phyloP scores from a whole-genome alignment of 805 yeast species.

The Limtongia smithiae region DNA sequence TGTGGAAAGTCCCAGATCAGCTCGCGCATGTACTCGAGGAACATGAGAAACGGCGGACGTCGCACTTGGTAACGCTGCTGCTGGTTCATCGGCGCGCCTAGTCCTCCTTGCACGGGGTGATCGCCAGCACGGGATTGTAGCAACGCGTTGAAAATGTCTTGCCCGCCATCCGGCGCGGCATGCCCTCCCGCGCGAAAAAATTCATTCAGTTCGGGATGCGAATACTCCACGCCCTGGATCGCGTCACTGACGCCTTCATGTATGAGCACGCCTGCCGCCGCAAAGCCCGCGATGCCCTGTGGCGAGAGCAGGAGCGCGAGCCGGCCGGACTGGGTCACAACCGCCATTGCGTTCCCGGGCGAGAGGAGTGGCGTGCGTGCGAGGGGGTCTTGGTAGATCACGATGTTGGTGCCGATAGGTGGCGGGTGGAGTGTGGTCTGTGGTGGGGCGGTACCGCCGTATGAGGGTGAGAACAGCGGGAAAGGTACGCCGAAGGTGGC shows the following conservation, averaged over 20 bases:
- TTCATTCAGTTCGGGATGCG: constrained; percentile 6
- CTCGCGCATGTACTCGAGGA: constrained; percentile 2
- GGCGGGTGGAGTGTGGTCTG: constrained; percentile 19
- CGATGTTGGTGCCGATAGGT: constrained; percentile 23
- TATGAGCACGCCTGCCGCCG: constrained; percentile 20
- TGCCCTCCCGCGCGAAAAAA: constrained; percentile 9
- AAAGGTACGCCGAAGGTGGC: neutral
- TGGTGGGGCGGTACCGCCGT: constrained; percentile 12
- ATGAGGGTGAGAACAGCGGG: neutral
- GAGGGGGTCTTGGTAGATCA: constrained; percentile 25
- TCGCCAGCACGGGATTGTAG: constrained; percentile 2
- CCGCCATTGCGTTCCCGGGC: constrained; percentile 16
- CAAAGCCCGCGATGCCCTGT: constrained; percentile 16
- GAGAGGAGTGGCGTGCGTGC: constrained; percentile 15
- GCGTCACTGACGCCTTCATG: constrained; percentile 3
- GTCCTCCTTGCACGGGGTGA: neutral
- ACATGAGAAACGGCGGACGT: neutral
- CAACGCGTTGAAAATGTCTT: constrained; percentile 12
- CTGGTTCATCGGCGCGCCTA: neutral
- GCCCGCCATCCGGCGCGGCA: constrained; percentile 13
- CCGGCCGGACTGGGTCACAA: constrained; percentile 20
- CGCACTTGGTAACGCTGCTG: neutral
- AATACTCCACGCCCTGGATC: constrained; percentile 12
- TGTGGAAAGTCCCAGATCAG: constrained; percentile 5
- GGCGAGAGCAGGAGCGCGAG: constrained; percentile 26